Conservation (phyloP, 2,329 filamentous ascomycete genomes). For the Pseudogymnoascus sp. region DNA sequence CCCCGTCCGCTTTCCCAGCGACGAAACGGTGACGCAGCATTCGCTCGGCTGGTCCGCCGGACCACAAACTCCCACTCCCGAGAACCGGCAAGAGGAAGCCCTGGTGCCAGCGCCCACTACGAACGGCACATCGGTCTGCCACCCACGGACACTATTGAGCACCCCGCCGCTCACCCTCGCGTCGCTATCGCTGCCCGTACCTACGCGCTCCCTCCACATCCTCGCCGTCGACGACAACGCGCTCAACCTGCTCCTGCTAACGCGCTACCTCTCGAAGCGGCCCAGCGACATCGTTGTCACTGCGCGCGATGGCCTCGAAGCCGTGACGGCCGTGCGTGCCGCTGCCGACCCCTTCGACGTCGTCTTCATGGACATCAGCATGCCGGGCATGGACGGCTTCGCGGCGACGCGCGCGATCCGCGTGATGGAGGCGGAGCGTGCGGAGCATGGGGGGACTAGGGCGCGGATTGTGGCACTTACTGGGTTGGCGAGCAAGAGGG, state of each 20-base stretch:
- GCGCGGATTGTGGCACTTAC: conserved; percentile 41
- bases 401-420: conserved; percentile 41
- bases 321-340: conserved; percentile 34
- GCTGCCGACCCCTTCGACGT: conserved; percentile 29
- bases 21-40: not conserved
- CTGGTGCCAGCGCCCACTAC: not conserved
- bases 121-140: not conserved
- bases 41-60: not conserved
- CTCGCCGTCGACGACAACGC: conserved; percentile 35
- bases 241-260: conserved; percentile 33
- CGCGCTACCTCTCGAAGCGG: conserved; percentile 29
- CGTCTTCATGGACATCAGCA: conserved; percentile 46
- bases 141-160: not conserved
- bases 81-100: not conserved
- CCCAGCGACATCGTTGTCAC: conserved; percentile 31
- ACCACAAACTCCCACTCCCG: not conserved
- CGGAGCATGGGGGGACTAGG: not conserved
- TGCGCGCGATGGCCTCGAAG: conserved; percentile 39
- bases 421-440: conserved; percentile 32
- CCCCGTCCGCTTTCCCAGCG: not conserved
- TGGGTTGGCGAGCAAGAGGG: conserved; percentile 40
- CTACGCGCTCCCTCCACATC: conserved; percentile 18
- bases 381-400: conserved; percentile 47
- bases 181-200: not conserved
- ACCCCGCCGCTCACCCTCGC: not conserved